Base-by-base conservation (phyloP, 768 basidiomycete genomes). In the Mrakia frigida region DNA sequence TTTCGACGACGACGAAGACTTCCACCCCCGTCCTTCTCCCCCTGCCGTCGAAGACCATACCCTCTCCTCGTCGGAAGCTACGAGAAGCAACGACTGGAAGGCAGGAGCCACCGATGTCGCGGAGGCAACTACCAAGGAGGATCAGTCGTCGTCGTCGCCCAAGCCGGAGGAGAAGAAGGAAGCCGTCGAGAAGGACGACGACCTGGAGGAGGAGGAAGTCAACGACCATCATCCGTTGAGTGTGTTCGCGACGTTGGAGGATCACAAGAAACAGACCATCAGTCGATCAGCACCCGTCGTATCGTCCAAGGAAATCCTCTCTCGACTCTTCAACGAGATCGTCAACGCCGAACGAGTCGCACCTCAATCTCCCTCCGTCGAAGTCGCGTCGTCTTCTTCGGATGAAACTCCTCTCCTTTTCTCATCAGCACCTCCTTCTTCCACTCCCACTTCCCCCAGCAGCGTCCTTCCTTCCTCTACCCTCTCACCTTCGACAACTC, bases 241-340 rank as follows among this genome's bases (percentile, higher is more conserved):
- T 9, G 6, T 39, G 35, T 68, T 68, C 65, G 3, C 7, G 1
- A 39, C 65, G 5, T 39, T 39, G 21, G 65, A 68, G 37, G n/a
- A 74, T 3, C 61, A 63, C 59, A 63, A 61, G 60, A 37, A 28
- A 25, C 31, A 43, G 73, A 59, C 50, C 3, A n/a, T 21, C 33
- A 72, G 18, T 10, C 52, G 73, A 72, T 18, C 3, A 21, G 31
- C 33, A 72, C 13, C 71, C 31, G 14, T 33, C 7, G 50, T 33
- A 3, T 35, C 71, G n/a, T 56, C 61, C 28, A 31, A 33, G 43
- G 37, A 65, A 41, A 43, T 74, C 65, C 41, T 76, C 23, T 59
- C 74, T 10, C 70, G 73, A 50, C 92, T 94, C 80, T 94, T 94
- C 79, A 90, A 91, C 76, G 87, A 90, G 11, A 84, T 94, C 56